Conservation (phyloP, 73 alveolate genomes). For the Symbiodinium pilosum region DNA sequence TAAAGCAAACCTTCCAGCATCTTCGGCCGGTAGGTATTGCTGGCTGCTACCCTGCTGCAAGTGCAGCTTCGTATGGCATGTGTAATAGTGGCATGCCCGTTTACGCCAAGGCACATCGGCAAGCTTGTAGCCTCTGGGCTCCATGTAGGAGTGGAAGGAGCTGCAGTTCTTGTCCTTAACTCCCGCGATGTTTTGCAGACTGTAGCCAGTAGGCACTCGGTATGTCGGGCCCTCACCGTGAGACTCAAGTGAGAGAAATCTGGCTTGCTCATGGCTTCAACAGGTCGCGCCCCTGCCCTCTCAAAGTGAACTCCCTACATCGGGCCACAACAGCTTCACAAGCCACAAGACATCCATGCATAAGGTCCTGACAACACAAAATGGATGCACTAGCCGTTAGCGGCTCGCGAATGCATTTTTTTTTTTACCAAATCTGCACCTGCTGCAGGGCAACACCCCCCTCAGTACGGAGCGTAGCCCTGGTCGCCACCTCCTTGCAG, state of each 20-base stretch:
- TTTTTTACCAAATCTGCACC: background rate
- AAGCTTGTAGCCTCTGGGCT: background rate
- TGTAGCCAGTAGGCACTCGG: background rate
- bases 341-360: no score
- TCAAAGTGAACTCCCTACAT: background rate
- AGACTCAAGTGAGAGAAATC: background rate
- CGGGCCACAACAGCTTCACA: background rate
- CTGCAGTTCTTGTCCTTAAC: conserved; percentile 8
- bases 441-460: background rate
- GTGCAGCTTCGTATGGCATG: background rate
- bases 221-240: background rate
- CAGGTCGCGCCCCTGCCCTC: background rate
- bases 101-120: background rate
- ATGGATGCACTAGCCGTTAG: no score
- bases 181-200: background rate
- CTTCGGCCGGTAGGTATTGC: background rate
- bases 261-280: conserved; percentile 12
- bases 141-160: conserved; percentile 1
- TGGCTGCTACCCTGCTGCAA: background rate
- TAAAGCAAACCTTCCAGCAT: background rate
- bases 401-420: conserved; percentile 1
- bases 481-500: background rate
- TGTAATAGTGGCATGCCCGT: background rate
- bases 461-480: conserved; percentile 11
- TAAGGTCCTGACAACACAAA: no score